Base-by-base conservation (phyloP, 192 early-diverging fungal genomes). In the Mortierella antarctica region DNA sequence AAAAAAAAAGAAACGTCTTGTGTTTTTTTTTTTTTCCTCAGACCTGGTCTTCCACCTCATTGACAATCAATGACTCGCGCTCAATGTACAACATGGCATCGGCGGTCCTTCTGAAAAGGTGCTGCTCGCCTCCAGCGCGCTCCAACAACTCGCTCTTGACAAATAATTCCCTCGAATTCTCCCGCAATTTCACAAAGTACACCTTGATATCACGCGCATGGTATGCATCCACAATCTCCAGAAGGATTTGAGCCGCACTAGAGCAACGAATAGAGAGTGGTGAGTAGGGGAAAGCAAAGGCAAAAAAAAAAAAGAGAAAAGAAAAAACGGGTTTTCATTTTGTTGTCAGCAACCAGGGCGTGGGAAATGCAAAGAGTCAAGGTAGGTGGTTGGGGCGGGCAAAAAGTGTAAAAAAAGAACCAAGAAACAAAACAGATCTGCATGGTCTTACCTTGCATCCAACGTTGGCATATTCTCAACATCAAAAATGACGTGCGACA, bases 151-250 rank as follows among this genome's bases (percentile, higher is more conserved):
- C 93, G 1, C 94, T 89, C 8, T 92, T 89, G 45, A 87, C 78
- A 81, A 99, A 97, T n/a, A 87, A 62, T 14, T 83, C 83, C 17
- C 86, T 88, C 62, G 95, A 92, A 14, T 84, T 79, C 8, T 90
- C 88, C n/a, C 91, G 89, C 56, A 99, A 83, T 65, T 95, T 94
- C 41, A 96, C 95, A 90, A 99, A 98, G 59, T 90, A 95, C 15
- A 98, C 96, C n/a, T 86, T 86, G 44, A 99, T 93, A 13, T 87
- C 71, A 13, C 97, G 92, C 6, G 85, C 83, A 52, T 88, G 89
- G 75, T 98, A 99, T 13, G 93, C 88, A 62, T 92, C 90, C 15
- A 98, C 94, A 73, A 98, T 97, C 64, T 96, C 95, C 23, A 93
- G 71, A 5, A 99, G 88, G 40, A 95, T 98, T 76, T 94, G 92